phyloP scores from a whole-genome alignment of 2,329 filamentous ascomycete genomes.

The Penicillium corylophilum region DNA sequence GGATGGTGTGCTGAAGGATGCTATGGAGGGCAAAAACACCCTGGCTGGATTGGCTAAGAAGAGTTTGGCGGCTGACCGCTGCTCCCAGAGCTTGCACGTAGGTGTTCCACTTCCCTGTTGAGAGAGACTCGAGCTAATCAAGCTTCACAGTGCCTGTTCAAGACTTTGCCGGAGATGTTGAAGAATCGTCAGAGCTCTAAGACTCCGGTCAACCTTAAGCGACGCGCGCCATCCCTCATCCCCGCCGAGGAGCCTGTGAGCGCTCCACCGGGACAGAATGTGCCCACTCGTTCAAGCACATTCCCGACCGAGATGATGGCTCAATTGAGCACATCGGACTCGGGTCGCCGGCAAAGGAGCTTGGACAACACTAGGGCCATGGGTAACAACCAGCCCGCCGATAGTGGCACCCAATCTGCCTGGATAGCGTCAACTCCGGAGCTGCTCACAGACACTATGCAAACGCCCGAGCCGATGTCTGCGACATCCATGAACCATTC shows the following conservation, averaged over 20 bases:
- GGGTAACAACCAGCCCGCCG: constrained; percentile 18
- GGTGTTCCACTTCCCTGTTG: constrained; percentile 30
- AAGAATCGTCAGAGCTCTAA: constrained; percentile 54
- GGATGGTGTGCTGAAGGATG: constrained; percentile 77
- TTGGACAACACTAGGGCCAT: constrained; percentile 29
- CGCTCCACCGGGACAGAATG: constrained; percentile 19
- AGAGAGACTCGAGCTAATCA: constrained; percentile 4
- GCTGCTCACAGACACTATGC: constrained; percentile 29
- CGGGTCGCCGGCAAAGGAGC: constrained; percentile 28
- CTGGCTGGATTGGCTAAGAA: constrained; percentile 75
- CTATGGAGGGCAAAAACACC: constrained; percentile 78
- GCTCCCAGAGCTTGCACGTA: constrained; percentile 74
- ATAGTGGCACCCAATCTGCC: constrained; percentile 21
- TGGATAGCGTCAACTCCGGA: constrained; percentile 30
- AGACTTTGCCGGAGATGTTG: constrained; percentile 73
- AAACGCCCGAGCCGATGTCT: constrained; percentile 29
- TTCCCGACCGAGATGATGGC: constrained; percentile 37
- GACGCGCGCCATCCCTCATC: constrained; percentile 38
- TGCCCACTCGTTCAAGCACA: constrained; percentile 40
- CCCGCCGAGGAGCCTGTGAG: constrained; percentile 14
- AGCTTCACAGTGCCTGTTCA: constrained; percentile 68
- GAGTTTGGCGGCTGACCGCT: constrained; percentile 85
- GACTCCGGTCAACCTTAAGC: constrained; percentile 50
- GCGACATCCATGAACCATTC: constrained; percentile 21
- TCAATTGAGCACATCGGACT: constrained; percentile 25